These are phyloP conservation scores for Clarireedia paspali DNA, from an alignment of 2,329 filamentous ascomycete genomes.

Conservation along the genomic window DNA sequence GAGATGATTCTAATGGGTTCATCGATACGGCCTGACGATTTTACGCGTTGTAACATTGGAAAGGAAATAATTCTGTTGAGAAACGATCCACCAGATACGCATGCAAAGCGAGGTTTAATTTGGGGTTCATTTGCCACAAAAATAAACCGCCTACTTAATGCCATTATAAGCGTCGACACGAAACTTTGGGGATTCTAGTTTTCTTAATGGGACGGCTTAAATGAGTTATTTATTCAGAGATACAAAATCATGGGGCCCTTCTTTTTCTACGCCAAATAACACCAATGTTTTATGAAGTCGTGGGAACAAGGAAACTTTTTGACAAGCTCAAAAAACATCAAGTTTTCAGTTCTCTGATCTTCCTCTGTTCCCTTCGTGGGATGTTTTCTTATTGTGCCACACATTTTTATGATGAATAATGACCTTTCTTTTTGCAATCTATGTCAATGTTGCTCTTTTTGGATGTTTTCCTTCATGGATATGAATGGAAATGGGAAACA, in stretches of 20 bases:
- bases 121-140: constrained; percentile 10
- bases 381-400: background rate
- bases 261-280: background rate
- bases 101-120: constrained; percentile 16
- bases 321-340: background rate
- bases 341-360: background rate
- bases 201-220: constrained; percentile 9
- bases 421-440: constrained; percentile 2
- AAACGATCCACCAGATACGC: constrained; percentile 26
- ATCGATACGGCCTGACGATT: constrained; percentile 19
- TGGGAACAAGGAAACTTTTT: constrained; percentile 4
- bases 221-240: constrained; percentile 8
- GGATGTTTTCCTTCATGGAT: background rate
- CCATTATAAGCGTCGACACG: constrained; percentile 22
- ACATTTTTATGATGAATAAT: constrained; percentile 9
- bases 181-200: constrained; percentile 1
- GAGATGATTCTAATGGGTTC: constrained; percentile 14
- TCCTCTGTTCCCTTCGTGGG: background rate
- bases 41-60: constrained; percentile 18
- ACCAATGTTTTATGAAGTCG: constrained; percentile 5
- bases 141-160: constrained; percentile 25
- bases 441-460: background rate
- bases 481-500: background rate
- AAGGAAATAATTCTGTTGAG: constrained; percentile 17
- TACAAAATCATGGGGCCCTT: constrained; percentile 2